Evolutionary conservation across 2,329 filamentous ascomycete species (phyloP).

Genomic region (Phialocephala sp.): DNA sequence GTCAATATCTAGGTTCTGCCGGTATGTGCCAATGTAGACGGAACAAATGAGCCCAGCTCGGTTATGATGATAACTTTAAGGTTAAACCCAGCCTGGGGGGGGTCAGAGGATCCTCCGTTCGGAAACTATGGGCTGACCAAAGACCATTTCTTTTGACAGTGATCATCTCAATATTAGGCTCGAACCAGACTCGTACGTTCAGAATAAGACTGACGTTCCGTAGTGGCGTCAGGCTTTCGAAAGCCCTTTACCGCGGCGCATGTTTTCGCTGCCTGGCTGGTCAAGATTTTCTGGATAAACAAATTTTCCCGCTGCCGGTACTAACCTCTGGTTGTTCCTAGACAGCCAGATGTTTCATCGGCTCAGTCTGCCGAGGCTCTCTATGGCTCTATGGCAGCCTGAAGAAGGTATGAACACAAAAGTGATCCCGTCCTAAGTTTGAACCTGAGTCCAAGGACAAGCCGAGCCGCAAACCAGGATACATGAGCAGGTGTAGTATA

Average conservation of each 20-base stretch:
- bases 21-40: conserved; percentile 9
- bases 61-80: conserved; percentile 2
- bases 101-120: not conserved
- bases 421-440: too few relatives aligned
- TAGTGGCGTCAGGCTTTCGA: not conserved
- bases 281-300: not conserved
- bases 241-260: not conserved
- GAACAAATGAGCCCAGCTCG: conserved; percentile 7
- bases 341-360: conserved; percentile 1
- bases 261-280: not conserved
- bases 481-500: too few relatives aligned
- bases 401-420: too few relatives aligned
- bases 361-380: not conserved
- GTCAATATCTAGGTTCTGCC: conserved; percentile 15
- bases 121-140: not conserved
- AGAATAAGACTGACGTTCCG: not conserved
- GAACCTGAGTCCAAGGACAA: too few relatives aligned
- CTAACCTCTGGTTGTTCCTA: not conserved
- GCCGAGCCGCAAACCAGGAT: too few relatives aligned
- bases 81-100: conserved; percentile 4
- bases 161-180: not conserved
- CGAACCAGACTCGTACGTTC: not conserved
- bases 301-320: not conserved
- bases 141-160: not conserved
- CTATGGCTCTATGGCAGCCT: not conserved